phyloP scores from a whole-genome alignment of 805 yeast genomes.

The Saturnispora halmiae region DNA sequence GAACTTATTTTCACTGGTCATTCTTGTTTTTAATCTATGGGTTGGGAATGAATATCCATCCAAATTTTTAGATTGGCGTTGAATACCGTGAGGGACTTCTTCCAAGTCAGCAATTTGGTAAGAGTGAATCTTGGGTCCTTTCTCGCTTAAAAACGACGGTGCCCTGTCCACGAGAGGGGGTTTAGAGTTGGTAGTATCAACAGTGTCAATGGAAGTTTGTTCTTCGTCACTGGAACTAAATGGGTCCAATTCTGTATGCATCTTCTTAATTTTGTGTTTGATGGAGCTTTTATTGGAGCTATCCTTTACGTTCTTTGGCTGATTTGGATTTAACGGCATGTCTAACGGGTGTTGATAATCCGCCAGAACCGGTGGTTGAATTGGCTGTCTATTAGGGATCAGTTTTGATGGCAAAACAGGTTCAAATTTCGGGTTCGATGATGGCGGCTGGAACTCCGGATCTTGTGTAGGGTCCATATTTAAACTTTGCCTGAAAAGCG shows the following conservation, averaged over 20 bases:
- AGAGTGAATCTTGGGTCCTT: slow-evolving; percentile 37
- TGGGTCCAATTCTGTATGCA: slow-evolving; percentile 51
- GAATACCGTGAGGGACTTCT: slow-evolving; percentile 92
- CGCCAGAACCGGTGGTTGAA: slow-evolving; percentile 69
- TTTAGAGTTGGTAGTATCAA: background rate
- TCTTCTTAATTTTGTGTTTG: slow-evolving; percentile 31
- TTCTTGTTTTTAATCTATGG: slow-evolving; percentile 65
- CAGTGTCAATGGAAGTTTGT: slow-evolving; percentile 4
- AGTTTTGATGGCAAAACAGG: slow-evolving; percentile 60
- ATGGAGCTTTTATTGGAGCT: slow-evolving; percentile 7
- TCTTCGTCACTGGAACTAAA: slow-evolving; percentile 42
- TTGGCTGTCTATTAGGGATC: slow-evolving; percentile 69
- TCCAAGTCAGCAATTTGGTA: slow-evolving; percentile 85
- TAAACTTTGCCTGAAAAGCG: background rate
- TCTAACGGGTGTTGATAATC: slow-evolving; percentile 64
- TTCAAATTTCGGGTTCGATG: slow-evolving; percentile 48
- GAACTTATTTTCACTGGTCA: slow-evolving; percentile 65
- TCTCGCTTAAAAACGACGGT: slow-evolving; percentile 22
- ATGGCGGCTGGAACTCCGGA: slow-evolving; percentile 83
- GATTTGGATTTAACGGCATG: slow-evolving; percentile 47
- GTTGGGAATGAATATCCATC: slow-evolving; percentile 74
- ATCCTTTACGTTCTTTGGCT: slow-evolving; percentile 13
- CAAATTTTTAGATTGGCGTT: slow-evolving; percentile 70
- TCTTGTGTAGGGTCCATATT: slow-evolving; percentile 89
- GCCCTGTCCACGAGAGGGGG: slow-evolving; percentile 22